Percentiles rank a stretch among this genome's conserved stretches.
phyloP scores from a whole-genome alignment of 805 yeast genomes.

The Yamadazyma akitaensis region DNA sequence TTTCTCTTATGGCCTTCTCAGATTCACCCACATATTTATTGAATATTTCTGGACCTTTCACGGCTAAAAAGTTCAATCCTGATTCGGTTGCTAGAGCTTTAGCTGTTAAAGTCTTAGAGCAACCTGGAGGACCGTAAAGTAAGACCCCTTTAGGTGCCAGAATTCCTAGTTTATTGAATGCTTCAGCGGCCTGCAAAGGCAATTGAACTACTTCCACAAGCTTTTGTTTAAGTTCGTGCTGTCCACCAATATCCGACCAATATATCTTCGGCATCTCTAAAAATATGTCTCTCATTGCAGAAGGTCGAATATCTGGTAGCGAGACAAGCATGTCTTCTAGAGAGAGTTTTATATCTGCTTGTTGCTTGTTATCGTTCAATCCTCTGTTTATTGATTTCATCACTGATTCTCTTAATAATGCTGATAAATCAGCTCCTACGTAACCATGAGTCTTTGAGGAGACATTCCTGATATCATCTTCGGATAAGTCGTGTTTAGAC shows the following conservation, averaged over 20 bases:
- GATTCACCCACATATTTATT: slow-evolving; percentile 96
- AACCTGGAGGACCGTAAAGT: slow-evolving; percentile 97
- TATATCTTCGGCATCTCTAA: slow-evolving; percentile 90
- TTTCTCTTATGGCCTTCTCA: slow-evolving; percentile 89
- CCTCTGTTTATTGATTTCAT: slow-evolving; percentile 75
- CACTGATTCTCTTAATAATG: slow-evolving; percentile 84
- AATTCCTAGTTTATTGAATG: slow-evolving; percentile 76
- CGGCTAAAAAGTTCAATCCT: slow-evolving; percentile 89
- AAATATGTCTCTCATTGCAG: slow-evolving; percentile 95
- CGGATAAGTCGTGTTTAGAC: slow-evolving; percentile 44
- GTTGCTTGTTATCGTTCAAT: slow-evolving; percentile 25
- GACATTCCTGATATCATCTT: slow-evolving; percentile 54
- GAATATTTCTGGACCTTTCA: slow-evolving; percentile 94
- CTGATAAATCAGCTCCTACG: slow-evolving; percentile 93
- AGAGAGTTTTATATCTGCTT: slow-evolving; percentile 43
- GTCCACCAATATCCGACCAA: slow-evolving; percentile 97
- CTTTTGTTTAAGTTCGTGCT: slow-evolving; percentile 73
- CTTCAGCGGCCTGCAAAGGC: slow-evolving; percentile 78
- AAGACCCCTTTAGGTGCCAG: slow-evolving; percentile 90
- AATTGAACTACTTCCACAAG: slow-evolving; percentile 87
- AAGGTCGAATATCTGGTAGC: slow-evolving; percentile 78
- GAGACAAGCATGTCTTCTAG: slow-evolving; percentile 66
- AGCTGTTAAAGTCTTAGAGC: slow-evolving; percentile 92
- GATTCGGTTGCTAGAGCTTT: slow-evolving; percentile 95
- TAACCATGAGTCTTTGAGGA: slow-evolving; percentile 90